A percentile compares a stretch with the other conserved stretches of the same genome.
Evolutionary conservation across 306 rosid genomes (phyloP).

Genomic region (Pterocarpus macrocarpus): DNA sequence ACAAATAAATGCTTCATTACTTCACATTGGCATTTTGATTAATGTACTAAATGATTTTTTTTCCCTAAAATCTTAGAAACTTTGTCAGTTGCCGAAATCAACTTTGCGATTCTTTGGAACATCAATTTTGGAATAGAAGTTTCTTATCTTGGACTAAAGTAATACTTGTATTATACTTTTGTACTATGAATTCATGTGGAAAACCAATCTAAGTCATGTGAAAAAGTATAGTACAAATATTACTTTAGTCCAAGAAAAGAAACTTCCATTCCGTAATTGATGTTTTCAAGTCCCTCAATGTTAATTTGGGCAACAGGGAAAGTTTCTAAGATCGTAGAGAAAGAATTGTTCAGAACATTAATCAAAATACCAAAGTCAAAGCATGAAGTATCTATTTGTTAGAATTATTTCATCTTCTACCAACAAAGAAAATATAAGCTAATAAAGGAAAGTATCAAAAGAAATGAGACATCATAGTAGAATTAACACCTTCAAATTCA

Average conservation of each 20-base stretch:
- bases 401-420: slow-evolving; percentile 6
- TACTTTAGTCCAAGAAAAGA: slow-evolving; percentile 9
- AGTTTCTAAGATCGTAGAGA: slow-evolving; percentile 68
- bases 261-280: slow-evolving; percentile 74
- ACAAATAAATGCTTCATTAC: too few species aligned
- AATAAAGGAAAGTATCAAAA: slow-evolving; percentile 6
- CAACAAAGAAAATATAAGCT: slow-evolving; percentile 15
- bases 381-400: slow-evolving; percentile 25
- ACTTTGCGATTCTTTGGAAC: too few species aligned
- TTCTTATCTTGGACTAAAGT: too few species aligned
- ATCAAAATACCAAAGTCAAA: slow-evolving; percentile 30
- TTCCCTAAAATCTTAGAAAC: too few species aligned
- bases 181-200: neutral
- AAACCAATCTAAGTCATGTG: slow-evolving; percentile 39
- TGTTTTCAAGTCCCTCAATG: slow-evolving; percentile 80
- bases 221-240: slow-evolving; percentile 22
- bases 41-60: too few species aligned
- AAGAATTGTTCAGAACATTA: slow-evolving; percentile 34
- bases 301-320: slow-evolving; percentile 84
- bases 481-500: slow-evolving; percentile 93
- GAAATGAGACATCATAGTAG: slow-evolving; percentile 23
- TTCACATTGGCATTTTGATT: too few species aligned
- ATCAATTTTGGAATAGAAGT: too few species aligned
- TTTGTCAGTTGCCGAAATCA: too few species aligned
- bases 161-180: too few species aligned